Base-by-base conservation (phyloP, 2,329 filamentous ascomycete species). In the Raffaelea ambrosiae region DNA sequence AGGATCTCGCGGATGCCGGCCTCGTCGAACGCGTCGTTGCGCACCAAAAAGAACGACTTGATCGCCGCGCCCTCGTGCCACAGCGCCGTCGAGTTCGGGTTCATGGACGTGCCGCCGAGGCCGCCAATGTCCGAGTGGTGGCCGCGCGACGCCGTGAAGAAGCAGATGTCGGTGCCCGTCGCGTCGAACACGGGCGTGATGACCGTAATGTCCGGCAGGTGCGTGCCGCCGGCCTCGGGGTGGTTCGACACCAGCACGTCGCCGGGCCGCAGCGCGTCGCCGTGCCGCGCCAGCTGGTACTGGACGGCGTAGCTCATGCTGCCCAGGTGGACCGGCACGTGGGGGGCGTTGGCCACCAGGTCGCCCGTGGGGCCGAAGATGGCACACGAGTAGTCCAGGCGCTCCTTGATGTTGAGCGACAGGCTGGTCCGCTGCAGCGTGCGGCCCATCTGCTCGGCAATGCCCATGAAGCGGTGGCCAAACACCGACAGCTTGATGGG, bases 91-190 rank as follows among this genome's bases (percentile, higher is more conserved):
- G 81, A 86, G 51, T 84, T 77, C 1, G 86, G 83, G 1, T 87
- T 87, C 88, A 93, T 91, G 1, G 81, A 86, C 0, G 87, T 86
- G 0, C 86, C 84, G 0, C 88, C 71, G 40, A 90, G 88, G 8
- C 88, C 88, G 8, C 88, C 88, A 52, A 93, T 90, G 58, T 93
- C 86, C 9, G 86, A 86, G 56, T 91, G 86, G 59, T 93, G 86
- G 0, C 86, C 86, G 35, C 86, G 76, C 3, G 83, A 88, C 0
- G 86, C 86, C 2, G 88, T 85, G 52, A 88, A 91, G 64, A 91
- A 91, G 45, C 89, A 74, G 50, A 91, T 89, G 18, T 84, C 77
- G 47, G 83, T 77, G 2, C 79, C 20, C 81, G 20, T 62, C 61
- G n/a, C 59, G 51, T 80, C 79, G 63, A 90, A 91, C 1, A 86